These are phyloP conservation scores for Blastobotrys chiropterorum DNA, from an alignment of 805 yeast species.

Conservation along the genomic window DNA sequence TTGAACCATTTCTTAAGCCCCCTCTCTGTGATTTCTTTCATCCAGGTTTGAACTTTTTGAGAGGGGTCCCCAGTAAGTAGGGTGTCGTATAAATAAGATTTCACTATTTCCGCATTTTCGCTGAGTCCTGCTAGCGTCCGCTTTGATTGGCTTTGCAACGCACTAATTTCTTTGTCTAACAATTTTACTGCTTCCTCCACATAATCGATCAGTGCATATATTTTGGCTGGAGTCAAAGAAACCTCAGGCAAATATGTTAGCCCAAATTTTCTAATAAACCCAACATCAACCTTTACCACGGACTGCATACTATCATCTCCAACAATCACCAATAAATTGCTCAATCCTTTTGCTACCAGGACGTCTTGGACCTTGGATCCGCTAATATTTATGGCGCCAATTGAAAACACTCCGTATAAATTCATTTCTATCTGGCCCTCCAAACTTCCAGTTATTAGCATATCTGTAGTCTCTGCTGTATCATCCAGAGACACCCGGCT, in stretches of 20 bases:
- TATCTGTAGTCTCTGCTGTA: slow-evolving; percentile 7
- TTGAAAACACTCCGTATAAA: slow-evolving; percentile 32
- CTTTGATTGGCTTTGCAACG: slow-evolving; percentile 3
- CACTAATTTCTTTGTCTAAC: slow-evolving; percentile 27
- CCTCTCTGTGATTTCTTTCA: slow-evolving; percentile 51
- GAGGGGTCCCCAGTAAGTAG: slow-evolving; percentile 46
- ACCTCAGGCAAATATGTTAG: slow-evolving; percentile 28
- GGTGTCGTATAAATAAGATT: slow-evolving; percentile 36
- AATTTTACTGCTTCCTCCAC: slow-evolving; percentile 28
- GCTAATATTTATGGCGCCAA: slow-evolving; percentile 20
- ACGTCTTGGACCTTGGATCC: slow-evolving; percentile 8
- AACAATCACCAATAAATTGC: slow-evolving; percentile 7
- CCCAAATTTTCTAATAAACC: slow-evolving; percentile 29
- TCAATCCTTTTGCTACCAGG: slow-evolving; percentile 7
- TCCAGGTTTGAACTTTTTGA: slow-evolving; percentile 39
- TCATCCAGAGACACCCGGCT: slow-evolving; percentile 10
- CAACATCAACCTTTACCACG: slow-evolving; percentile 12
- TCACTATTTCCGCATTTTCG: slow-evolving; percentile 27
- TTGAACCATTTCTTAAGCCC: slow-evolving; percentile 45
- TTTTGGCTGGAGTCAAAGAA: slow-evolving; percentile 32
- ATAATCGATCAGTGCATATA: slow-evolving; percentile 31
- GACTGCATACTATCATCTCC: neutral
- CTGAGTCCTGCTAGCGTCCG: slow-evolving; percentile 21
- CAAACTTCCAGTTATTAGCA: slow-evolving; percentile 27
- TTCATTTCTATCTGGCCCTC: slow-evolving; percentile 25